phyloP scores from a whole-genome alignment of 352 stramenopile species.

The Globisporangium nodosum region DNA sequence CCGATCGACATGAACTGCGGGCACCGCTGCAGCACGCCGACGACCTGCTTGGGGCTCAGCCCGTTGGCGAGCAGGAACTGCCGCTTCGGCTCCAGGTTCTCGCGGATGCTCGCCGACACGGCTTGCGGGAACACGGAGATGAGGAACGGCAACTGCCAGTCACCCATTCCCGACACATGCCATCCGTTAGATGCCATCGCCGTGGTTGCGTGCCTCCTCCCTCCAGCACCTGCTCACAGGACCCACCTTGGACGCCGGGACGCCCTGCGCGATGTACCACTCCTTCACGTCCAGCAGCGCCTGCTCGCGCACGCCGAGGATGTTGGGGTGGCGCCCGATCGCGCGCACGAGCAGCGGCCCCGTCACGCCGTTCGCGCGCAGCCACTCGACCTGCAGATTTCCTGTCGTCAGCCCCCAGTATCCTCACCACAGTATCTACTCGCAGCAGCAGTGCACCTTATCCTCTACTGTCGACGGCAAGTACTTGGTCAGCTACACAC shows the following conservation, averaged over 20 bases:
- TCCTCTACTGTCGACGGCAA: conserved; percentile 24
- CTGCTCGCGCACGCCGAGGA: conserved; percentile 29
- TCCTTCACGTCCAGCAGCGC: conserved; percentile 20
- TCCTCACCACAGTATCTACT: neutral
- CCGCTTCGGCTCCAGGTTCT: conserved; percentile 44
- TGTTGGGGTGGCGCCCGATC: conserved; percentile 33
- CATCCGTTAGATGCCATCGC: too few species aligned
- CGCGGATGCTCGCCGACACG: conserved; percentile 20
- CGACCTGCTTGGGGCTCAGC: conserved; percentile 27
- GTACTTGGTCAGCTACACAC: conserved; percentile 23
- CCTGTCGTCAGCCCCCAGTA: neutral
- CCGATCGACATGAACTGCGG: conserved; percentile 37
- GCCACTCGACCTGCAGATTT: conserved; percentile 21
- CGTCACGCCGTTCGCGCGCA: conserved; percentile 26
- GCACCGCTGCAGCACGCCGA: conserved; percentile 29
- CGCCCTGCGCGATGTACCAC: conserved; percentile 37
- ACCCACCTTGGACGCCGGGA: conserved; percentile 22
- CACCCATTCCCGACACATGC: neutral
- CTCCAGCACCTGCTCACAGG: neutral
- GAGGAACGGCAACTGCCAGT: conserved; percentile 41
- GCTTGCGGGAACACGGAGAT: conserved; percentile 42
- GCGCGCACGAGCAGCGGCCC: conserved; percentile 22
- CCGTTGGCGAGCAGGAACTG: conserved; percentile 28
- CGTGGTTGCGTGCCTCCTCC: too few species aligned
- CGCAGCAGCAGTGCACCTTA: conserved; percentile 20